Percentiles rank a stretch among this genome's conserved stretches.
phyloP scores from a whole-genome alignment of 2,329 filamentous ascomycete genomes.

The Fusarium anguioides region DNA sequence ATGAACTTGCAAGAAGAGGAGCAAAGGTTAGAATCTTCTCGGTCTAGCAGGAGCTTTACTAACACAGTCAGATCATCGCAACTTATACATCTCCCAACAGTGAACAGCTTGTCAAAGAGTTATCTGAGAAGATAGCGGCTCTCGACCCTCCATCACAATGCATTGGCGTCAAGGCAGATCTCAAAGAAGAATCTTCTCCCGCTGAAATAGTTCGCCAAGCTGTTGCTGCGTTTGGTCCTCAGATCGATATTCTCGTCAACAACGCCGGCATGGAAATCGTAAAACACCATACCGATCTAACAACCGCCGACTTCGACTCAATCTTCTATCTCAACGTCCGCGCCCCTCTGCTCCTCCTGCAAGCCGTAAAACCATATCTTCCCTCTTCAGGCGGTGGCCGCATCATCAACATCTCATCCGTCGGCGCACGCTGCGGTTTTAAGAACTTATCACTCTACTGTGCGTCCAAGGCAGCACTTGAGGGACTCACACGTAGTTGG shows the following conservation, averaged over 20 bases:
- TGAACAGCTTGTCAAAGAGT: conserved; percentile 4
- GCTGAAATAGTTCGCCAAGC: conserved; percentile 4
- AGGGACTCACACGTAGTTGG: conserved; percentile 64
- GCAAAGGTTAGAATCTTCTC: background rate
- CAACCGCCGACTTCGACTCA: conserved; percentile 15
- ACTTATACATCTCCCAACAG: conserved; percentile 30
- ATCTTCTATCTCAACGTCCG: conserved; percentile 34
- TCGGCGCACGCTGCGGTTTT: conserved; percentile 20
- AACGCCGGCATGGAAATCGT: conserved; percentile 31
- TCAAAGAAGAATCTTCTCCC: background rate
- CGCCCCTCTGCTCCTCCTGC: conserved; percentile 22
- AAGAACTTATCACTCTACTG: conserved; percentile 27
- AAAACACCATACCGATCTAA: conserved; percentile 9
- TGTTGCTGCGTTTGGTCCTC: conserved; percentile 1
- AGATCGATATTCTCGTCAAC: conserved; percentile 22
- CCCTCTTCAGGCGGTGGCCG: conserved; percentile 4
- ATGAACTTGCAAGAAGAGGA: conserved; percentile 27
- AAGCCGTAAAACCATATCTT: conserved; percentile 9
- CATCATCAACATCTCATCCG: conserved; percentile 29
- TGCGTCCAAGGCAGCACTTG: conserved; percentile 29
- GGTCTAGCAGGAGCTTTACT: background rate
- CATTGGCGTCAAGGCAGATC: conserved; percentile 13
- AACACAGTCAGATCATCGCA: background rate
- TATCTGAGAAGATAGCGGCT: conserved; percentile 11
- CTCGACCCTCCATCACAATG: conserved; percentile 13